phyloP scores from a whole-genome alignment of 1,284 basidiomycete species.

The Psilocybe mexicana region DNA sequence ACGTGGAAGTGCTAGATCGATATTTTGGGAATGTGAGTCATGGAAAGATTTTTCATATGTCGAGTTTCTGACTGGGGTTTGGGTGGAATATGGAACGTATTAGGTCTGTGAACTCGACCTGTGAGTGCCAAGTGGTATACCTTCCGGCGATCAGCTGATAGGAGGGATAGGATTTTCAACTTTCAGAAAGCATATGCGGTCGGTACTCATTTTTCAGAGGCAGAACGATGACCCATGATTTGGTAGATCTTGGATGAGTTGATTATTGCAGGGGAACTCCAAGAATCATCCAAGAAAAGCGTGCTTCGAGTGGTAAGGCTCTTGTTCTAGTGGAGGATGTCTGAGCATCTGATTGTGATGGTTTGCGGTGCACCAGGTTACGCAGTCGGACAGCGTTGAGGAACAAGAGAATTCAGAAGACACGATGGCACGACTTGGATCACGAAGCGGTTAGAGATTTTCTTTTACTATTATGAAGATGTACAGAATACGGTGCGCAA shows the following conservation, averaged over 20 bases:
- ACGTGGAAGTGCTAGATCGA: constrained; percentile 97
- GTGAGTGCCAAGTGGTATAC: constrained; percentile 44
- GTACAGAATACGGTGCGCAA: constrained; percentile 20
- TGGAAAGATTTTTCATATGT: constrained; percentile 9
- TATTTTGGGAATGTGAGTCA: constrained; percentile 93
- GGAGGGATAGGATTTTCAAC: constrained; percentile 82
- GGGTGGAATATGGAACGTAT: background rate
- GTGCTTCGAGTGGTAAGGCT: constrained; percentile 62
- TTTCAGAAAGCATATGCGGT: constrained; percentile 98
- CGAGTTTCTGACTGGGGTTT: background rate
- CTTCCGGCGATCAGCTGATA: constrained; percentile 15
- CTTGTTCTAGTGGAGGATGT: background rate
- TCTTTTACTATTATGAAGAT: constrained; percentile 18
- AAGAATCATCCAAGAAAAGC: constrained; percentile 98
- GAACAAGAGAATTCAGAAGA: constrained; percentile 83
- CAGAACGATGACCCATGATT: constrained; percentile 8
- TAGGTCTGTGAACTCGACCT: constrained; percentile 96
- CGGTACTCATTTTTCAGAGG: constrained; percentile 47
- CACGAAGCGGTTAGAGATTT: constrained; percentile 57
- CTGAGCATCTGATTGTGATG: background rate
- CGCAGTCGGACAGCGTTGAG: constrained; percentile 77
- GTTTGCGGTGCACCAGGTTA: constrained; percentile 52
- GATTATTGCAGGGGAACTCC: constrained; percentile 96
- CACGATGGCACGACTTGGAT: constrained; percentile 71
- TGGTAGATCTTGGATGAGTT: constrained; percentile 90